Percentiles rank a stretch among this genome's conserved stretches.
These are phyloP conservation scores for Podospora fimiseda DNA, from an alignment of 495 filamentous ascomycete genomes.

Conservation along the genomic window DNA sequence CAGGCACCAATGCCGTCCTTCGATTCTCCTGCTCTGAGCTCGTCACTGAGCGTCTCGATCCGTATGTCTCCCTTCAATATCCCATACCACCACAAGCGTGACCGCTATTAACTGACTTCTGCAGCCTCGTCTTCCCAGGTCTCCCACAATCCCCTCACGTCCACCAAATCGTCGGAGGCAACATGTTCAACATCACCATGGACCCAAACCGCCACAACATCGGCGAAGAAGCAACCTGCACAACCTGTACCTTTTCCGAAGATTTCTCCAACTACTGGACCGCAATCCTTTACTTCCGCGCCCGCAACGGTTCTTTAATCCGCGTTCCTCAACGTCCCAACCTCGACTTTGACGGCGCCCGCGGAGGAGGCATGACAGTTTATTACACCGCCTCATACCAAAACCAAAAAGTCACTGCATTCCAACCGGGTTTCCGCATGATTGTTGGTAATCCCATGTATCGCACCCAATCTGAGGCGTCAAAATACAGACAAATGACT, in stretches of 20 bases:
- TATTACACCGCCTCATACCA: conserved; percentile 37
- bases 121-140: conserved; percentile 24
- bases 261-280: conserved; percentile 44
- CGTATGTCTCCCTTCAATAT: conserved; percentile 14
- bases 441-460: conserved; percentile 54
- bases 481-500: conserved; percentile 33
- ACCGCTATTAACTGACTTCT: background rate
- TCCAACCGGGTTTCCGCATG: conserved; percentile 62
- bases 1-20: conserved; percentile 30
- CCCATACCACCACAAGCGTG: background rate
- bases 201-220: conserved; percentile 25
- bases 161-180: conserved; percentile 25
- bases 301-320: conserved; percentile 33
- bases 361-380: conserved; percentile 37
- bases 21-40: conserved; percentile 53
- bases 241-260: conserved; percentile 31
- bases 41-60: conserved; percentile 22
- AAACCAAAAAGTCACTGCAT: conserved; percentile 39
- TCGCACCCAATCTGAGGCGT: conserved; percentile 29
- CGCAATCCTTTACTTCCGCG: conserved; percentile 34
- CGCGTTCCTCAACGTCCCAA: conserved; percentile 28
- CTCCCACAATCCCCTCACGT: conserved; percentile 18
- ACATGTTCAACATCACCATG: conserved; percentile 32
- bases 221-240: conserved; percentile 26
- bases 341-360: conserved; percentile 14